phyloP scores from a whole-genome alignment of 345 rosid genomes.

The Hirschfeldia incana region DNA sequence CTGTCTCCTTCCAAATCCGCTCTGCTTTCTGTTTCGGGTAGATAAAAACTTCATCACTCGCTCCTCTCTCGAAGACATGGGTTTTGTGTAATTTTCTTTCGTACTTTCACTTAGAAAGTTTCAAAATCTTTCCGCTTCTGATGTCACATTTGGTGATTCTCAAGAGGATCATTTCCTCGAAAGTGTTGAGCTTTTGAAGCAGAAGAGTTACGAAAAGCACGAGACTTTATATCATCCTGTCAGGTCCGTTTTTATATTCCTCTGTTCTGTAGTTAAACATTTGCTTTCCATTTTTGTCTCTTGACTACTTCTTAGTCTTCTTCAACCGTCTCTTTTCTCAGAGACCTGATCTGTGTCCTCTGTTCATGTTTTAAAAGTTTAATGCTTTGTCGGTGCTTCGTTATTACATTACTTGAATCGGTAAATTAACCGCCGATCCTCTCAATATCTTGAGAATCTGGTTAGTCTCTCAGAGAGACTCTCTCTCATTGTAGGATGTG shows the following conservation, averaged over 20 bases:
- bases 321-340: too few relatives aligned
- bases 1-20: not conserved
- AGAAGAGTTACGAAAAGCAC: too few relatives aligned
- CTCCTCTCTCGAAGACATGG: not conserved
- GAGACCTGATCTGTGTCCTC: not conserved
- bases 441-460: not conserved
- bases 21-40: not conserved
- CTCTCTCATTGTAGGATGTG: too few relatives aligned
- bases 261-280: not conserved
- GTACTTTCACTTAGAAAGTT: not conserved
- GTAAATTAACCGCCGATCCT: not conserved
- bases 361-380: not conserved
- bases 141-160: constrained; percentile 34
- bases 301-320: not conserved
- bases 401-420: too few relatives aligned
- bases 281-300: not conserved
- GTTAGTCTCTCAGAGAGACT: not conserved
- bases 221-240: constrained; percentile 22
- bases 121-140: not conserved
- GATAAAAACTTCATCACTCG: not conserved
- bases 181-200: constrained; percentile 10
- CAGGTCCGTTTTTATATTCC: constrained; percentile 26
- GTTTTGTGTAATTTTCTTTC: not conserved
- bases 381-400: too few relatives aligned
- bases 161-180: not conserved